Evolutionary conservation across 306 rosid species (phyloP).

Genomic region (Malus sylvestris): DNA sequence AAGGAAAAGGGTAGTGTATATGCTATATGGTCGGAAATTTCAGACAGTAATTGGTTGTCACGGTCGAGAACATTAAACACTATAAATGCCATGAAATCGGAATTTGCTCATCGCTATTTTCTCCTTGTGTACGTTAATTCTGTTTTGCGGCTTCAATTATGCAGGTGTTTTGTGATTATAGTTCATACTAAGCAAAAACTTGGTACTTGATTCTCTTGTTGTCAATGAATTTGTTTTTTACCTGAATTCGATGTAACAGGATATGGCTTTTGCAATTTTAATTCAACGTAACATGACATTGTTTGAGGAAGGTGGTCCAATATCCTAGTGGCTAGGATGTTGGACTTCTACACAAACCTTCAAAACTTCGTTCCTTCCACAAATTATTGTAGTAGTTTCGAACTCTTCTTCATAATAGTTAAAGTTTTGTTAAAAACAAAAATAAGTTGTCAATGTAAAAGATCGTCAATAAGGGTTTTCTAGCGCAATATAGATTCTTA

Average conservation of each 20-base stretch:
- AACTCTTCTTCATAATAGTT: too few relatives aligned
- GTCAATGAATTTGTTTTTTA: too few relatives aligned
- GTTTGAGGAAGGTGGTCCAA: too few relatives aligned
- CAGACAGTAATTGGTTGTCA: conserved; percentile 27
- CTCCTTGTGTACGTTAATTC: neutral
- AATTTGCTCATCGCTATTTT: conserved; percentile 18
- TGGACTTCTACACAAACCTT: too few relatives aligned
- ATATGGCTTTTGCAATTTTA: neutral
- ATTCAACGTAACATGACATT: too few relatives aligned
- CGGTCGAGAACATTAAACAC: conserved; percentile 33
- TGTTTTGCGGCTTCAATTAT: neutral
- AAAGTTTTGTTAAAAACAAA: too few relatives aligned
- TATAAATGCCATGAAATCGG: conserved; percentile 38
- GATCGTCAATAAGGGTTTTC: too few relatives aligned
- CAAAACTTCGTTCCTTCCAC: too few relatives aligned
- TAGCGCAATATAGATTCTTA: too few relatives aligned
- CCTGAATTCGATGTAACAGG: neutral
- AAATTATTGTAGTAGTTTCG: too few relatives aligned
- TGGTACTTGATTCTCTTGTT: neutral
- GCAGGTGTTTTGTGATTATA: neutral
- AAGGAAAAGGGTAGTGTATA: conserved; percentile 60
- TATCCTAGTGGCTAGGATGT: too few relatives aligned
- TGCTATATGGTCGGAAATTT: conserved; percentile 50
- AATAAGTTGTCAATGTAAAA: too few relatives aligned
- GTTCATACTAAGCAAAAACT: neutral